phyloP scores from a whole-genome alignment of 2,329 filamentous ascomycete genomes.

The Fusarium graminum region DNA sequence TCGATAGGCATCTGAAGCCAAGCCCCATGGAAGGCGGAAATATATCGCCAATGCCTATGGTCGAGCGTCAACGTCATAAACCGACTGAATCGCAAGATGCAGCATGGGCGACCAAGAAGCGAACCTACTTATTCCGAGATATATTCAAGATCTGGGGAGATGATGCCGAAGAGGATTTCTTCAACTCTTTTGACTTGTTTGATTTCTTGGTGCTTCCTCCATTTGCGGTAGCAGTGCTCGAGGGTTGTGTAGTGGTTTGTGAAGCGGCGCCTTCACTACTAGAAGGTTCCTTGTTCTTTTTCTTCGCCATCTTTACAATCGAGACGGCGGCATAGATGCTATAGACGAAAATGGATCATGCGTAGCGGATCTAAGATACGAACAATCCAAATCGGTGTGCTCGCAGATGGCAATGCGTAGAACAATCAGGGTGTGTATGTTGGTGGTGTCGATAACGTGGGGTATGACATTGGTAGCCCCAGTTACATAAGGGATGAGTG shows the following conservation, averaged over 20 bases:
- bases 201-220: conserved; percentile 30
- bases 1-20: conserved; percentile 86
- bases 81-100: conserved; percentile 4
- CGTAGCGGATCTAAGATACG: background rate
- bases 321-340: conserved; percentile 13
- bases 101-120: conserved; percentile 4
- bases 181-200: conserved; percentile 27
- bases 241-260: conserved; percentile 25
- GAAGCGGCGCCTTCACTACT: conserved; percentile 24
- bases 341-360: conserved; percentile 7
- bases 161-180: conserved; percentile 16
- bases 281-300: conserved; percentile 64
- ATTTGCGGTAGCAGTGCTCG: conserved; percentile 17
- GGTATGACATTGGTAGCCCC: conserved; percentile 30
- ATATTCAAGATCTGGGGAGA: conserved; percentile 44
- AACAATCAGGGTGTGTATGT: conserved; percentile 20
- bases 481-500: conserved; percentile 27
- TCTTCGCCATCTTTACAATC: conserved; percentile 58
- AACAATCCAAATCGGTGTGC: background rate
- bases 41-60: conserved; percentile 83
- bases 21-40: conserved; percentile 84
- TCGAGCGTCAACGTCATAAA: conserved; percentile 28
- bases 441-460: conserved; percentile 37
- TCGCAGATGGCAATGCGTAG: conserved; percentile 18
- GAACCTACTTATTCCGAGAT: conserved; percentile 76